phyloP scores from a whole-genome alignment of 164 flowering plant species.

The Aristolochia fimbriata region DNA sequence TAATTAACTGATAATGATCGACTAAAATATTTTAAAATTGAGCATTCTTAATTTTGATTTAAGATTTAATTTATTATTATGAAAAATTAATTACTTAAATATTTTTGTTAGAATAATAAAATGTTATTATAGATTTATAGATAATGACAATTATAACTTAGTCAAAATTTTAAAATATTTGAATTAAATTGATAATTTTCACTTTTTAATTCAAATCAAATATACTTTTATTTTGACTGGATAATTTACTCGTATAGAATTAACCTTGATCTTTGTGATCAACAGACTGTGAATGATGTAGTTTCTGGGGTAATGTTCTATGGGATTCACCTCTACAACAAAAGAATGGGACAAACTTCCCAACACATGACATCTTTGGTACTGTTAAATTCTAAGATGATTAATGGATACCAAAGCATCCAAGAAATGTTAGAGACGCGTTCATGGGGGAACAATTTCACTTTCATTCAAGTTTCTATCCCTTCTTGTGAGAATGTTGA shows the following conservation, averaged over 20 bases:
- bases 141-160: no score
- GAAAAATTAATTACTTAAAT: not conserved
- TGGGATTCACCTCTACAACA: conserved; percentile 49
- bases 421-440: conserved; percentile 32
- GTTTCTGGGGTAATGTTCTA: conserved; percentile 32
- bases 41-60: not conserved
- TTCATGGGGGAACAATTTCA: conserved; percentile 33
- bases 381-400: conserved; percentile 37
- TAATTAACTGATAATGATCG: no score
- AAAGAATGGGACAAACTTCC: conserved; percentile 8
- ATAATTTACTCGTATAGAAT: no score
- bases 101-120: no score
- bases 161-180: not conserved
- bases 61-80: not conserved
- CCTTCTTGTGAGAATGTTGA: conserved; percentile 5
- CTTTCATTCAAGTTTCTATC: conserved; percentile 15
- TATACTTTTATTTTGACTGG: no score
- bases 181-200: no score
- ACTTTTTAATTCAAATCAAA: no score
- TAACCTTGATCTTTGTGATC: no score
- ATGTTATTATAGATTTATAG: no score
- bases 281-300: conserved; percentile 53
- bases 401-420: conserved; percentile 24
- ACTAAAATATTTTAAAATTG: no score
- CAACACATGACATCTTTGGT: conserved; percentile 35